Base-by-base conservation (phyloP, 495 filamentous ascomycete genomes). In the Xylaria cubensis region DNA sequence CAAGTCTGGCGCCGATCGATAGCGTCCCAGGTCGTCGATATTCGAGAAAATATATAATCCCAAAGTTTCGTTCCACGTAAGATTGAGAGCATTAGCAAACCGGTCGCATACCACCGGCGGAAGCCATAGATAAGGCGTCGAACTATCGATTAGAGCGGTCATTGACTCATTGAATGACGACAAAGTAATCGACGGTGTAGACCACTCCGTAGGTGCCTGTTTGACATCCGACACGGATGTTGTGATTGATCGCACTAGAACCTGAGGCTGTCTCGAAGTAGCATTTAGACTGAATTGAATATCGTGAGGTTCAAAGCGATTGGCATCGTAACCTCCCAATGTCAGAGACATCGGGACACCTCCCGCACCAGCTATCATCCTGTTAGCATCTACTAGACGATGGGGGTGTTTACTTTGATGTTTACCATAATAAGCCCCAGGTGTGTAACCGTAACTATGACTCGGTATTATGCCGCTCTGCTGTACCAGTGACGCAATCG, bases 81-180 rank as follows among this genome's bases (percentile, higher is more conserved):
- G 79, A 46, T 87, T 87, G 44, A 93, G 81, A 9, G 86, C 86
- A 8, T 79, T 69, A 61, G 91, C 91, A 71, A 93, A 93, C 4
- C 82, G 81, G 29, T 88, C 81, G 77, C 91, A 93, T n/a, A 90
- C 84, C 15, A 79, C 75, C 42, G 80, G 76, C 3, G 91, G 91
- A 3, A 93, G 85, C 90, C 90, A 93, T 0, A 93, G 83, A 69
- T 87, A 89, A 1, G 91, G 89, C 1, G 91, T 90, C 4, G 90
- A 89, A 19, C 89, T 89, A 74, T 93, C 91, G 70, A 93, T 90
- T 64, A 87, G 79, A 36, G 87, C 87, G 17, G 77, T 78, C 19
- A 87, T 80, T 19, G 83, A 83, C 72, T 87, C 85, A 51, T 82
- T 79, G 74, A 84, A 82, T 26, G 69, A 70, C 17, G 82, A 79